Base-by-base conservation (phyloP, 768 basidiomycete species). In the Amanita rubescens region DNA sequence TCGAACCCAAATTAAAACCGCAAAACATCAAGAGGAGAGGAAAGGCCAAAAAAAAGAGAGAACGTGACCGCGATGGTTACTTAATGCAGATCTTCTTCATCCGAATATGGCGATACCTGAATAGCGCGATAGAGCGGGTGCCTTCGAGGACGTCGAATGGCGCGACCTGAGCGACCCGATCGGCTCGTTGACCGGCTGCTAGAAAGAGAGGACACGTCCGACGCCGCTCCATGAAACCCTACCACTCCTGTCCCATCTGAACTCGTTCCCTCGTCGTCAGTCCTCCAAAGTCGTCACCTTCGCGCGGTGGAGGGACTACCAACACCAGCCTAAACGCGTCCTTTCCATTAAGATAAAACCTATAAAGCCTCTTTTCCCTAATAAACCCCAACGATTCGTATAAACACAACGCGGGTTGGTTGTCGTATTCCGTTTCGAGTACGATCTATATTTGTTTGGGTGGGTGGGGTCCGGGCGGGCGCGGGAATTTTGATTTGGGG, bases 341-440 rank as follows among this genome's bases (percentile, higher is more conserved):
- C 69, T 97, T 97, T 43, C 91, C 92, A 64, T 96, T 99, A 59
- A 98, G 80, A 63, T 99, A 98, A 71, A 98, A 99, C 1, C 96
- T 81, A 65, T 87, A 85, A 15, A 99, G 76, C 3, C 94, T 84
- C 66, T 98, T 98, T 73, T 97, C 94, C 38, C 91, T 83, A 22
- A 97, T 88, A 70, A 99, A 99, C 0, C 96, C 96, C 41, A 98
- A 78, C 6, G 87, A 85, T 56, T 88, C 87, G 70, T 98, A 98
- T 11, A 99, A 74, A 2, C 87, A 82, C 14, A 98, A 78, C 0
- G 94, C 94, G 6, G 92, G 82, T 42, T 74, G 69, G 68, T 98
- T 98, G 70, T 98, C 95, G 65, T 78, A 88, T 69, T 99, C 96
- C 3, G 96, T 98, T 71, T 98, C 96, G 54, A 98, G 84, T 11